A percentile compares a stretch with the other conserved stretches of the same genome.
Evolutionary conservation across 768 basidiomycete species (phyloP).

Genomic region (Lactarius hatsudake): DNA sequence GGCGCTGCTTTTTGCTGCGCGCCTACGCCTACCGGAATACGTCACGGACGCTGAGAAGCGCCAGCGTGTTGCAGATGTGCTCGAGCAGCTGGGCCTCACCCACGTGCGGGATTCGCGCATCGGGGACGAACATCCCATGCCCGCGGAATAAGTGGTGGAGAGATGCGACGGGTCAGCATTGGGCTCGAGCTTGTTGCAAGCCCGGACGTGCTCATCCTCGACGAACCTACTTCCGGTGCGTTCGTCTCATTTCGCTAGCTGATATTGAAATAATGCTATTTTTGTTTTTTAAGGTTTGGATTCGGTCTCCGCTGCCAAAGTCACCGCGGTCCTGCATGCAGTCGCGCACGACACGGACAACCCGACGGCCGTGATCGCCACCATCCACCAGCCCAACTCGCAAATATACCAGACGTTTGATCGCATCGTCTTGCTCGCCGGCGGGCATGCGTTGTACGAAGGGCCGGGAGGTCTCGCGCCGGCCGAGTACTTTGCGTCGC

Average conservation of each 20-base stretch:
- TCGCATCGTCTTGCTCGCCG: slow-evolving; percentile 53
- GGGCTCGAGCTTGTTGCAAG: slow-evolving; percentile 59
- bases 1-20: slow-evolving; percentile 78
- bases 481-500: slow-evolving; percentile 56
- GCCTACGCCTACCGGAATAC: slow-evolving; percentile 76
- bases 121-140: slow-evolving; percentile 63
- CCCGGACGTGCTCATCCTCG: slow-evolving; percentile 59
- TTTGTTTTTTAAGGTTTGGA: slow-evolving; percentile 40
- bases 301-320: slow-evolving; percentile 34
- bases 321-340: slow-evolving; percentile 44
- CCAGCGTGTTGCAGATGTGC: slow-evolving; percentile 62
- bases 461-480: slow-evolving; percentile 64
- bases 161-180: slow-evolving; percentile 60
- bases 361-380: slow-evolving; percentile 65
- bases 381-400: slow-evolving; percentile 66
- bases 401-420: slow-evolving; percentile 62
- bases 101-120: slow-evolving; percentile 71
- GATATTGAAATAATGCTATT: too few species aligned
- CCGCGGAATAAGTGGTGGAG: slow-evolving; percentile 63
- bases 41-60: slow-evolving; percentile 59
- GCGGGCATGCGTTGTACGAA: slow-evolving; percentile 47
- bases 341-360: slow-evolving; percentile 68
- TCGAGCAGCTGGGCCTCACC: slow-evolving; percentile 76
- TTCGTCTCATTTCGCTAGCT: too few species aligned
- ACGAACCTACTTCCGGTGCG: slow-evolving; percentile 59